These are phyloP conservation scores for Tephrocybe sp. DNA, from an alignment of 768 basidiomycete species.

Conservation along the genomic window DNA sequence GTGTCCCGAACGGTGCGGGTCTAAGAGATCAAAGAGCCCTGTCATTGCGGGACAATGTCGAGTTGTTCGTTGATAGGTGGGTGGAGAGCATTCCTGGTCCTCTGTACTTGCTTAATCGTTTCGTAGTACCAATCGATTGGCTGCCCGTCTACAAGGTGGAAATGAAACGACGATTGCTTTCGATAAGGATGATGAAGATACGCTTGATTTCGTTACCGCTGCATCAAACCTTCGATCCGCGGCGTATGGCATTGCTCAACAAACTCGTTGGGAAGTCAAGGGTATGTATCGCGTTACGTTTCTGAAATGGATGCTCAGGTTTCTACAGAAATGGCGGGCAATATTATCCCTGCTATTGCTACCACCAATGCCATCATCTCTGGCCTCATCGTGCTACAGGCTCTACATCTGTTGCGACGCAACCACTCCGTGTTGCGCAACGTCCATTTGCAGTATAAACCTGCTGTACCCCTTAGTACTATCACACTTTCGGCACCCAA, in stretches of 20 bases:
- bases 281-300: constrained; percentile 43
- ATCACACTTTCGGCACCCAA: constrained; percentile 71
- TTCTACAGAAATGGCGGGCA: constrained; percentile 91
- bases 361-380: constrained; percentile 98
- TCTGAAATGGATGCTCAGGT: background rate
- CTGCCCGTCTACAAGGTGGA: constrained; percentile 61
- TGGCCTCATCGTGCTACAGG: constrained; percentile 92
- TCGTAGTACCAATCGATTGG: constrained; percentile 75
- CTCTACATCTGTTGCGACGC: constrained; percentile 77
- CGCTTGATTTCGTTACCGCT: constrained; percentile 95
- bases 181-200: constrained; percentile 98
- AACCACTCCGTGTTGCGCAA: constrained; percentile 63
- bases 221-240: constrained; percentile 90
- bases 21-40: constrained; percentile 85
- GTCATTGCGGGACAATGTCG: constrained; percentile 76
- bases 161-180: constrained; percentile 74
- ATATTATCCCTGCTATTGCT: constrained; percentile 98
- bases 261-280: constrained; percentile 97
- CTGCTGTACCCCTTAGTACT: constrained; percentile 73
- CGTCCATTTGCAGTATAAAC: constrained; percentile 79
- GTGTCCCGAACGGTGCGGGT: constrained; percentile 32
- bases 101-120: background rate
- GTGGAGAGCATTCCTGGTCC: background rate
- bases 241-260: constrained; percentile 85
- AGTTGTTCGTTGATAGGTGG: constrained; percentile 84